Evolutionary conservation across 1,284 basidiomycete genomes (phyloP).

Genomic region (Ganoderma boninense): DNA sequence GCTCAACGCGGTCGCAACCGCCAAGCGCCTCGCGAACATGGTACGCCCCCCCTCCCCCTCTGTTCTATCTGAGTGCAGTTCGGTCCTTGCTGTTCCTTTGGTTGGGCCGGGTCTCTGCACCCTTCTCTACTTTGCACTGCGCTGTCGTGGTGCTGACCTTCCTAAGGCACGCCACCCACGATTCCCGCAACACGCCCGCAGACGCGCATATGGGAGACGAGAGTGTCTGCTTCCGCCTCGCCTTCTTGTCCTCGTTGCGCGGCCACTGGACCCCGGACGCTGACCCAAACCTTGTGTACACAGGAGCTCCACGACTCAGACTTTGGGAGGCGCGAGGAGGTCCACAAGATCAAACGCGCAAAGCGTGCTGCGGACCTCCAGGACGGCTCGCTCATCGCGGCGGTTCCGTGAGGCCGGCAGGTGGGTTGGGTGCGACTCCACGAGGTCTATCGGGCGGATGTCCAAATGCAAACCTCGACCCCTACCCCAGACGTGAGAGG

Average conservation of each 20-base stretch:
- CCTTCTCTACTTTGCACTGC: not conserved
- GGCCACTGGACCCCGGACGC: not conserved
- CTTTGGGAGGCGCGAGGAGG: conserved; percentile 90
- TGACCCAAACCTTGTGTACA: not conserved
- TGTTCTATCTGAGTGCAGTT: not conserved
- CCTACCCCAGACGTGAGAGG: not conserved
- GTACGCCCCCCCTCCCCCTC: conserved; percentile 53
- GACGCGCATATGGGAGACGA: too few species aligned
- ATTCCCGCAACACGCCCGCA: too few species aligned
- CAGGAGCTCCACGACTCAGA: conserved; percentile 92
- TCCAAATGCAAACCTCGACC: not conserved
- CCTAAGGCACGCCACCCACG: too few species aligned
- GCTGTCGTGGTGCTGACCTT: not conserved
- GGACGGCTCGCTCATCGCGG: conserved; percentile 7
- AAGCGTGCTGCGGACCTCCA: conserved; percentile 46
- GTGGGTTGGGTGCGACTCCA: not conserved
- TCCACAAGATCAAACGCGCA: conserved; percentile 71
- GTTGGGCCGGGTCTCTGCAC: not conserved
- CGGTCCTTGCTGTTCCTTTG: too few species aligned
- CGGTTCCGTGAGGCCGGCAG: conserved; percentile 1
- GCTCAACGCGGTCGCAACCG: conserved; percentile 89
- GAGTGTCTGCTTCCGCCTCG: not conserved
- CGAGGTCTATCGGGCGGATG: not conserved
- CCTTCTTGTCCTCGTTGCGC: not conserved
- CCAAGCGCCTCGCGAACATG: conserved; percentile 95